phyloP scores from a whole-genome alignment of 2,329 filamentous ascomycete genomes.

The Elsinoe batatas region DNA sequence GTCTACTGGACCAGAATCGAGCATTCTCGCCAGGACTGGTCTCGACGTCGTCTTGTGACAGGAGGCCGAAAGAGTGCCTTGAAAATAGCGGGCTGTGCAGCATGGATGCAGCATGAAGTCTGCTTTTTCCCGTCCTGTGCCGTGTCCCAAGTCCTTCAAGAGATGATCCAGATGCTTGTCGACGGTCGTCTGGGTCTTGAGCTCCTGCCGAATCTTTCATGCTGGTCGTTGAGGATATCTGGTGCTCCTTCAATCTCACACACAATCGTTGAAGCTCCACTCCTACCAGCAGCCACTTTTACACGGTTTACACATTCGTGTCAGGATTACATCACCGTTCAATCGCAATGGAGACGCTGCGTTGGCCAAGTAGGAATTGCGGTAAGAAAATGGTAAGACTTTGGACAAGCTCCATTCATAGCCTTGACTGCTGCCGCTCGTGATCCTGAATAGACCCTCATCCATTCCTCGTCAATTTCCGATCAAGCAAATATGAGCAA shows the following conservation, averaged over 20 bases:
- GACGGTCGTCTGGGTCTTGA: too few relatives aligned
- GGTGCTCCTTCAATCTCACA: too few relatives aligned
- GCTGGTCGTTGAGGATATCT: too few relatives aligned
- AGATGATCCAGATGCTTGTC: too few relatives aligned
- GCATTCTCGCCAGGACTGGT: background rate
- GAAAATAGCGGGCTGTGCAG: background rate
- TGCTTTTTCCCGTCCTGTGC: too few relatives aligned
- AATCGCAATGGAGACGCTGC: background rate
- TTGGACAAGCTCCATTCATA: background rate
- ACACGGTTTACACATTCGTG: background rate
- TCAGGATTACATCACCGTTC: constrained; percentile 7
- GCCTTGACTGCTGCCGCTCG: background rate
- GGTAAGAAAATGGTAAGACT: background rate
- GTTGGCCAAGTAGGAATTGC: background rate
- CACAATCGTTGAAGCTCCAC: background rate
- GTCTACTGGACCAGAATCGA: background rate
- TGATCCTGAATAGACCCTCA: background rate
- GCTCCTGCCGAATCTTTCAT: too few relatives aligned
- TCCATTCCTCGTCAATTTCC: background rate
- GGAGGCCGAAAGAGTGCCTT: background rate
- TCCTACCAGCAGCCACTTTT: background rate
- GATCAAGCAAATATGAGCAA: background rate
- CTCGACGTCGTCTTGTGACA: constrained; percentile 4
- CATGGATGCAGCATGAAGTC: too few relatives aligned
- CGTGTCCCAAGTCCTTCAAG: too few relatives aligned